phyloP scores from a whole-genome alignment of 352 stramenopile genomes.

The Globisporangium sylvaticum region DNA sequence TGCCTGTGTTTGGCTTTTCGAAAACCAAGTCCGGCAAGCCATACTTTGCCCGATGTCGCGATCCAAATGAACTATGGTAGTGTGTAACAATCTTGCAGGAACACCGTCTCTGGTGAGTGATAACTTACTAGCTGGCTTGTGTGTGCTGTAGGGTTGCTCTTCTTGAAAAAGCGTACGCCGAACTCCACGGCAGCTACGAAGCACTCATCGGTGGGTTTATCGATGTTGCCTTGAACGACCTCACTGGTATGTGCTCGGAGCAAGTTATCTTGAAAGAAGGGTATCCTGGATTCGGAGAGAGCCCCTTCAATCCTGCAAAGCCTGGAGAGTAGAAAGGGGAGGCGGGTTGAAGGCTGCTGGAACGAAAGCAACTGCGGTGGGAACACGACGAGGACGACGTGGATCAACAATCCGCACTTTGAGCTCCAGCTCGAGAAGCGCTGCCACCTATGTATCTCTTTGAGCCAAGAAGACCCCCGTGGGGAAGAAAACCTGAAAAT shows the following conservation, averaged over 20 bases:
- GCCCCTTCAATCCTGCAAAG: slow-evolving; percentile 46
- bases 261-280: slow-evolving; percentile 85
- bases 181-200: slow-evolving; percentile 89
- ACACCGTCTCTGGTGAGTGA: background rate
- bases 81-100: slow-evolving; percentile 1
- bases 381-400: slow-evolving; percentile 82
- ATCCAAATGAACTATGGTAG: slow-evolving; percentile 87
- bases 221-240: slow-evolving; percentile 85
- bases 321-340: slow-evolving; percentile 41
- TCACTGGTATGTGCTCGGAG: slow-evolving; percentile 88
- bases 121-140: background rate
- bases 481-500: slow-evolving; percentile 70
- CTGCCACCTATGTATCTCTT: slow-evolving; percentile 62
- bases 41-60: slow-evolving; percentile 79
- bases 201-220: slow-evolving; percentile 87
- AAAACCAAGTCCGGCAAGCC: slow-evolving; percentile 79
- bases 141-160: slow-evolving; percentile 61
- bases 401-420: slow-evolving; percentile 86
- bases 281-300: slow-evolving; percentile 73
- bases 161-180: slow-evolving; percentile 92
- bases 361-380: slow-evolving; percentile 73
- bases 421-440: slow-evolving; percentile 62
- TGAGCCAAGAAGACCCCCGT: slow-evolving; percentile 79
- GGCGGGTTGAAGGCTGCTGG: slow-evolving; percentile 72
- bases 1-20: slow-evolving; percentile 83